These are phyloP conservation scores for Aspergillus calidoustus DNA, from an alignment of 2,329 filamentous ascomycete species.

Conservation along the genomic window DNA sequence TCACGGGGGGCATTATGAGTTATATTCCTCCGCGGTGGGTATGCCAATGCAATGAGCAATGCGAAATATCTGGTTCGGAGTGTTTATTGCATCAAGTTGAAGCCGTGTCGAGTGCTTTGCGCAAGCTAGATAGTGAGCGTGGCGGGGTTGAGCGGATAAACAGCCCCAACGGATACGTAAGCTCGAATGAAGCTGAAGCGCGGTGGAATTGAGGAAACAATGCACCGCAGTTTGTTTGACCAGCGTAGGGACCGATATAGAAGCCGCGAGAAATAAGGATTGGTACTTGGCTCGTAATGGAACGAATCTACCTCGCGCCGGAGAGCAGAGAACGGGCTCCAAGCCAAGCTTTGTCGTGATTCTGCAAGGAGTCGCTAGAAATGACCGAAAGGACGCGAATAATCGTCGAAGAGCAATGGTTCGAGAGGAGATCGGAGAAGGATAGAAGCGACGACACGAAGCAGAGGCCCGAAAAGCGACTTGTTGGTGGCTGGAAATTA, in stretches of 20 bases:
- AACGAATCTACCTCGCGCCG: constrained; percentile 17
- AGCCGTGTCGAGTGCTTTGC: constrained; percentile 16
- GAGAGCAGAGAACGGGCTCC: constrained; percentile 23
- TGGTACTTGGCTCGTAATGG: constrained; percentile 20
- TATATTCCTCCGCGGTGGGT: constrained; percentile 50
- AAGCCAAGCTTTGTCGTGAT: constrained; percentile 23
- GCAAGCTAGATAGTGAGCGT: constrained; percentile 21
- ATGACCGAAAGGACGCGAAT: constrained; percentile 25
- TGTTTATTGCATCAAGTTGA: constrained; percentile 12
- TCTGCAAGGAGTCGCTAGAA: constrained; percentile 23
- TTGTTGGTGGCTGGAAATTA: constrained; percentile 40
- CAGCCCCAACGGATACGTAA: constrained; percentile 26
- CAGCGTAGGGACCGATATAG: constrained; percentile 18
- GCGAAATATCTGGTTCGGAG: neutral
- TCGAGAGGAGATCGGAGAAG: constrained; percentile 29
- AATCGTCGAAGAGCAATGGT: constrained; percentile 25
- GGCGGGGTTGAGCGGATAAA: constrained; percentile 24
- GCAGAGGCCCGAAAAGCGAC: constrained; percentile 12
- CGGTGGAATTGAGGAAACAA: constrained; percentile 19
- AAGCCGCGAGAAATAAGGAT: constrained; percentile 13
- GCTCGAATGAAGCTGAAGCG: constrained; percentile 21
- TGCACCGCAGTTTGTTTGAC: constrained; percentile 19
- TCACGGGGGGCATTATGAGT: constrained; percentile 88
- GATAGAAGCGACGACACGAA: constrained; percentile 24
- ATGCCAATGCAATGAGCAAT: constrained; percentile 18